These are phyloP conservation scores for Skeletonema marinoi DNA, from an alignment of 108 stramenopile genomes.

Conservation along the genomic window DNA sequence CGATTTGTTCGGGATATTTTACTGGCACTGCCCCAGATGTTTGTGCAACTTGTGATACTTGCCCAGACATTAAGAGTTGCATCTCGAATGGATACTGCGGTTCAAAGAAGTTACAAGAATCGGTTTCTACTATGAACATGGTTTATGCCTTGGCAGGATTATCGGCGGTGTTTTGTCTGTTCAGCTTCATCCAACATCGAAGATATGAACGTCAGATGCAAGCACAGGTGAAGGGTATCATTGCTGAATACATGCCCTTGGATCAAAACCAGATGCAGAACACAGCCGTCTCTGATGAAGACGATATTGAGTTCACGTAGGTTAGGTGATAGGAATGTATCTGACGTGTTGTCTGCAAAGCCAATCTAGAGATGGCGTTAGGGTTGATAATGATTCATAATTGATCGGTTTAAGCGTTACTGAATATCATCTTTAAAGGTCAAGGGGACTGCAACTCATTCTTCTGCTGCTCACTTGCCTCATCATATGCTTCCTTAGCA, in stretches of 20 bases:
- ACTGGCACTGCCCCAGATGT: constrained; percentile 76
- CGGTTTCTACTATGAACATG: constrained; percentile 42
- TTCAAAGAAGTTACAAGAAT: constrained; percentile 47
- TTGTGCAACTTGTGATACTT: constrained; percentile 60
- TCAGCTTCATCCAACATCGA: constrained; percentile 77
- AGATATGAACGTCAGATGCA: constrained; percentile 85
- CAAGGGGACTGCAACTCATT: too few species aligned
- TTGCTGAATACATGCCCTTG: constrained; percentile 92
- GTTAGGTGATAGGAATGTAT: background rate
- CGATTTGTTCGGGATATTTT: constrained; percentile 91
- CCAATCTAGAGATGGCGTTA: background rate
- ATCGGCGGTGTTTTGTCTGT: constrained; percentile 46
- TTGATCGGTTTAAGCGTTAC: background rate
- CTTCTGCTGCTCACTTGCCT: too few species aligned
- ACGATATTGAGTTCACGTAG: constrained; percentile 44
- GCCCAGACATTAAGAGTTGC: constrained; percentile 39
- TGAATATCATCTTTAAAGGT: too few species aligned
- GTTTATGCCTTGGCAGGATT: constrained; percentile 40
- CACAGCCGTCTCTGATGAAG: constrained; percentile 45
- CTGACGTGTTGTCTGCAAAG: background rate
- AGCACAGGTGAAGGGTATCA: constrained; percentile 89
- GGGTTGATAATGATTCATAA: background rate
- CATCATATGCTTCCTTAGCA: too few species aligned
- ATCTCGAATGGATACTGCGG: constrained; percentile 50
- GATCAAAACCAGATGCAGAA: constrained; percentile 47